A percentile compares a stretch with the other conserved stretches of the same genome.
These are phyloP conservation scores for Lyophyllum shimeji DNA, from an alignment of 768 basidiomycete species.

Conservation along the genomic window DNA sequence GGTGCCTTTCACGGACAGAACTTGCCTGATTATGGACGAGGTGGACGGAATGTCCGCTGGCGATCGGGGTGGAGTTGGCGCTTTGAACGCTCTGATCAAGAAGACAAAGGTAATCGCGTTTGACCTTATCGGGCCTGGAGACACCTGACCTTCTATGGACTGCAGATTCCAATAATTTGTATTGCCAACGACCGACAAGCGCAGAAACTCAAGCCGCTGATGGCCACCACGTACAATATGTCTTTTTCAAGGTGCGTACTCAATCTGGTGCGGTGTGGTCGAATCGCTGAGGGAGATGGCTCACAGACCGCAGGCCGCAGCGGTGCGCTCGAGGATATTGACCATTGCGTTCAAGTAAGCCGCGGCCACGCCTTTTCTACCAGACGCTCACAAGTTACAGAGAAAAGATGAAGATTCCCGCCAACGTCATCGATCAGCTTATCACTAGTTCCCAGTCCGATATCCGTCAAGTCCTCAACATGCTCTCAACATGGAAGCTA, in stretches of 20 bases:
- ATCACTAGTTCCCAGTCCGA: slow-evolving; percentile 89
- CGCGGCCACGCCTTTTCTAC: neutral
- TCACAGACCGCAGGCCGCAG: slow-evolving; percentile 68
- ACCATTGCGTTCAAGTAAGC: slow-evolving; percentile 88
- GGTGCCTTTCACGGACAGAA: slow-evolving; percentile 71
- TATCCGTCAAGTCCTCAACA: slow-evolving; percentile 95
- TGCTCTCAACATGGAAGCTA: slow-evolving; percentile 98
- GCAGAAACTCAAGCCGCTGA: slow-evolving; percentile 90
- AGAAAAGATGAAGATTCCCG: slow-evolving; percentile 91
- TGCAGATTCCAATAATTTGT: slow-evolving; percentile 92
- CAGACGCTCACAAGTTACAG: slow-evolving; percentile 33
- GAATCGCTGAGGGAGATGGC: slow-evolving; percentile 8
- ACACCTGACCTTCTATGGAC: neutral
- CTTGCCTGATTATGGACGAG: slow-evolving; percentile 98
- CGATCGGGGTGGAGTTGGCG: slow-evolving; percentile 95
- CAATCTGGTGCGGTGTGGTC: neutral
- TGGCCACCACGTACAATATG: slow-evolving; percentile 68
- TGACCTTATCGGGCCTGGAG: neutral
- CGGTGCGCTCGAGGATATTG: slow-evolving; percentile 85
- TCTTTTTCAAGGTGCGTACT: slow-evolving; percentile 70
- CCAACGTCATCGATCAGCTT: slow-evolving; percentile 91
- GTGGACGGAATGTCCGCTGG: slow-evolving; percentile 99
- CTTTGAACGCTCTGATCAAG: slow-evolving; percentile 87
- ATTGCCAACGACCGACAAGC: slow-evolving; percentile 89
- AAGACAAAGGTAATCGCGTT: slow-evolving; percentile 72